Conservation (phyloP, 352 stramenopile species). For the Plasmopara muralis region DNA sequence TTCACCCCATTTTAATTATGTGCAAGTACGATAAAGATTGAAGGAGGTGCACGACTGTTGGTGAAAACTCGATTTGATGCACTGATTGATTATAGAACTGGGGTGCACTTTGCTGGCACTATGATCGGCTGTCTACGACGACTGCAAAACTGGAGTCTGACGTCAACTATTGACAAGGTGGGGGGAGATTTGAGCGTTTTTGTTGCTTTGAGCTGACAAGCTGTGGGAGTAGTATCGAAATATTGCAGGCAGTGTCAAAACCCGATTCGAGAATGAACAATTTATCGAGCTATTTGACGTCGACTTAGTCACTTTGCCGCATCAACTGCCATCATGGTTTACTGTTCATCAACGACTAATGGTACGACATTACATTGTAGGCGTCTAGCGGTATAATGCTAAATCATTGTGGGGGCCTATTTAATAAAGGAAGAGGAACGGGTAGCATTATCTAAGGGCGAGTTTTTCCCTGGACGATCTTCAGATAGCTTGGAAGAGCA, state of each 20-base stretch:
- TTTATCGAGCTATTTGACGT: constrained; percentile 88
- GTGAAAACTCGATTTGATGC: background rate
- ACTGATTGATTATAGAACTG: constrained; percentile 35
- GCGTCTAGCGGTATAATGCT: background rate
- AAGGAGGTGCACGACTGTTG: background rate
- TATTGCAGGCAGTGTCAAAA: constrained; percentile 79
- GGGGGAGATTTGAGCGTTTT: background rate
- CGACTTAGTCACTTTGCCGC: constrained; percentile 71
- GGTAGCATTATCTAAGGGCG: constrained; percentile 52
- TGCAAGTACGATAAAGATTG: constrained; percentile 60
- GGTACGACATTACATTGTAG: constrained; percentile 21
- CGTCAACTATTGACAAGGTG: constrained; percentile 83
- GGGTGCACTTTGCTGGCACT: constrained; percentile 66
- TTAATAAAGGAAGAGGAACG: constrained; percentile 59
- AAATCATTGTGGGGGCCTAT: background rate
- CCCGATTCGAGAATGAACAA: constrained; percentile 83
- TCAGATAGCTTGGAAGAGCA: constrained; percentile 9
- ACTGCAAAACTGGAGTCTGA: constrained; percentile 83
- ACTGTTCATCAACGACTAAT: constrained; percentile 72
- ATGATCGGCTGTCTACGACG: constrained; percentile 78
- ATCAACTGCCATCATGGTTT: constrained; percentile 77
- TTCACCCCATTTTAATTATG: constrained; percentile 80
- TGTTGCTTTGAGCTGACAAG: background rate
- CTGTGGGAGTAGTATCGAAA: constrained; percentile 59
- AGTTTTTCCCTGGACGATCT: constrained; percentile 56